Evolutionary conservation across 2,329 filamentous ascomycete species (phyloP).

Genomic region (Cryphonectria naterciae): DNA sequence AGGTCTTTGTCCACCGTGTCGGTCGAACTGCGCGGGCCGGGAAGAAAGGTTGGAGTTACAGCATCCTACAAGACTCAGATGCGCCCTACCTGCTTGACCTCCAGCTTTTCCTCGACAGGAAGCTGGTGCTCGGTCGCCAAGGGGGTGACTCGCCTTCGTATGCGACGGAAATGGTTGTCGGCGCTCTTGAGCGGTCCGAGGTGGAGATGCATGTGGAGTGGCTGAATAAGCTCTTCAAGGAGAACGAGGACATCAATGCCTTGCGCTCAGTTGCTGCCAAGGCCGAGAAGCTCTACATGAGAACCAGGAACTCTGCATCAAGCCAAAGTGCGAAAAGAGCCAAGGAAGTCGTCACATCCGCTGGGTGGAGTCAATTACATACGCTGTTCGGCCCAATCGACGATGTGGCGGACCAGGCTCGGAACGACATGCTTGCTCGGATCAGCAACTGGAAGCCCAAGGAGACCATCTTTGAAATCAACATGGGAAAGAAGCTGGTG

Average conservation of each 20-base stretch:
- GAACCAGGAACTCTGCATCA: constrained; percentile 87
- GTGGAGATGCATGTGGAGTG: constrained; percentile 81
- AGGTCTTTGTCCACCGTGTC: constrained; percentile 95
- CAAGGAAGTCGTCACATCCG: constrained; percentile 73
- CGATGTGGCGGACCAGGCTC: constrained; percentile 68
- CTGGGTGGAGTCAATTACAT: constrained; percentile 75
- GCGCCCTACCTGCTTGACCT: constrained; percentile 91
- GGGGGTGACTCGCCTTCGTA: constrained; percentile 65
- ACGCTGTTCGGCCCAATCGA: constrained; percentile 76
- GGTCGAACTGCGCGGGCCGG: constrained; percentile 95
- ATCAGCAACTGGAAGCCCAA: constrained; percentile 87
- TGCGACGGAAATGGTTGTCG: constrained; percentile 82
- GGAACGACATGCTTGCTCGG: constrained; percentile 83
- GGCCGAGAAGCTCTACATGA: constrained; percentile 90
- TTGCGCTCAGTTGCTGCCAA: constrained; percentile 78
- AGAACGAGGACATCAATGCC: constrained; percentile 72
- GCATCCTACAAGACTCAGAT: constrained; percentile 84
- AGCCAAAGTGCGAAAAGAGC: constrained; percentile 87
- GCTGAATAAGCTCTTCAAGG: constrained; percentile 76
- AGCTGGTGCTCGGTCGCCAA: constrained; percentile 74
- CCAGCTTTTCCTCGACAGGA: constrained; percentile 90
- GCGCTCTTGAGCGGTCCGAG: constrained; percentile 71
- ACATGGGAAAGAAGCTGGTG: constrained; percentile 68
- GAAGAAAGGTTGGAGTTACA: constrained; percentile 92
- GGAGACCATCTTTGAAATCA: constrained; percentile 97